Conservation (phyloP, 805 yeast species). For the Diddensiella santjacobensis region DNA sequence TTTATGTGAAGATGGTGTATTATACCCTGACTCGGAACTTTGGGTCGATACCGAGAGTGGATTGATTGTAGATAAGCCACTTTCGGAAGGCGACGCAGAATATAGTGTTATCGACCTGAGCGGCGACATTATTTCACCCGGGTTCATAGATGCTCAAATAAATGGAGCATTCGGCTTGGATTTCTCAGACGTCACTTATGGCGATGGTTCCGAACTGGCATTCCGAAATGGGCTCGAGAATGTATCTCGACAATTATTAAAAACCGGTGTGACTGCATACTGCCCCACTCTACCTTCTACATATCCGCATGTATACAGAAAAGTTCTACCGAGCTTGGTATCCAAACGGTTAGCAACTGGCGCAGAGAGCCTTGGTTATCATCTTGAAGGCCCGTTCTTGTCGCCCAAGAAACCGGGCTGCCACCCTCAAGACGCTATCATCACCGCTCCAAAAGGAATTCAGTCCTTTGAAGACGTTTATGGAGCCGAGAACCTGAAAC, state of each 20-base stretch:
- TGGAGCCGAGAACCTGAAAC: constrained; percentile 36
- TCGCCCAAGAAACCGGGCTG: constrained; percentile 48
- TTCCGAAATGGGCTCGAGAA: constrained; percentile 22
- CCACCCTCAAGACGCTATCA: constrained; percentile 49
- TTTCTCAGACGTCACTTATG: constrained; percentile 41
- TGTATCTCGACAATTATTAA: constrained; percentile 32
- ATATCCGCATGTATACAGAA: constrained; percentile 46
- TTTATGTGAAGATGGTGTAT: constrained; percentile 24
- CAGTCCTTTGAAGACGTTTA: constrained; percentile 38
- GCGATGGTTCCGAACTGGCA: constrained; percentile 24
- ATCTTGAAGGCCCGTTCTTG: constrained; percentile 57
- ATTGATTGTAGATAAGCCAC: constrained; percentile 37
- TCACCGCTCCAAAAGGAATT: constrained; percentile 35
- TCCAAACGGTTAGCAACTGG: constrained; percentile 32
- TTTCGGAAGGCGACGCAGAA: constrained; percentile 8
- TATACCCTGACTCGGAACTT: constrained; percentile 35
- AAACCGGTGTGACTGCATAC: constrained; percentile 51
- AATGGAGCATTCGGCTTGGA: constrained; percentile 58
- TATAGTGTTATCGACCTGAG: constrained; percentile 40
- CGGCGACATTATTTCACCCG: constrained; percentile 51
- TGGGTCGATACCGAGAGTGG: constrained; percentile 43
- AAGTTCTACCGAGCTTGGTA: constrained; percentile 44
- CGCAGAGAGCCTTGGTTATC: constrained; percentile 47
- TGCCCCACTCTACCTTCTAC: constrained; percentile 58
- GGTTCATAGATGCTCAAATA: constrained; percentile 54